Percentiles rank a stretch among this genome's conserved stretches.
Evolutionary conservation across 2,329 filamentous ascomycete species (phyloP).

Genomic region (Xylariaceae sp.): DNA sequence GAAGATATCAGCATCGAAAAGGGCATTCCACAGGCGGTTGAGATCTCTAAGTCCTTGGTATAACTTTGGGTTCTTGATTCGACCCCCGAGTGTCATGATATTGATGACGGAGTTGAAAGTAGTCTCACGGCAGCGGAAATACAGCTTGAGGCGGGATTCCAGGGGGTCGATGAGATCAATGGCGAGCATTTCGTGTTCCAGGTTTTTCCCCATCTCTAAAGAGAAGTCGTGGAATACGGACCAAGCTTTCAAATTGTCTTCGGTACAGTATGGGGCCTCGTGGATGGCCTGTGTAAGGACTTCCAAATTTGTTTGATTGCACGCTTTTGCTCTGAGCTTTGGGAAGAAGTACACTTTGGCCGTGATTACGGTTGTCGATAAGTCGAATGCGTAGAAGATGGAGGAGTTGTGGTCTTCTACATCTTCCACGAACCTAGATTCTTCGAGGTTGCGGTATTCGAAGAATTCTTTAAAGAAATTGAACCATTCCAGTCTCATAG

Average conservation of each 20-base stretch:
- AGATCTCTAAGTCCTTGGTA: conserved; percentile 22
- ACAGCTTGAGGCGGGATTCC: conserved; percentile 42
- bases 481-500: conserved; percentile 24
- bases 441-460: not conserved
- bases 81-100: conserved; percentile 29
- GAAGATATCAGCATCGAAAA: conserved; percentile 21
- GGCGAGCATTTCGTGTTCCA: conserved; percentile 35
- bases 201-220: conserved; percentile 1
- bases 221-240: conserved; percentile 11
- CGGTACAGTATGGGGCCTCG: conserved; percentile 4
- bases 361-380: conserved; percentile 17
- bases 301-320: conserved; percentile 10
- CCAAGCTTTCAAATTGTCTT: conserved; percentile 15
- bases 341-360: conserved; percentile 36
- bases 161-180: conserved; percentile 36
- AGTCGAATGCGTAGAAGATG: conserved; percentile 34
- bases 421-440: conserved; percentile 2
- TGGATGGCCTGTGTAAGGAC: conserved; percentile 26
- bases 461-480: conserved; percentile 21
- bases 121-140: conserved; percentile 37
- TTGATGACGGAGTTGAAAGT: conserved; percentile 35
- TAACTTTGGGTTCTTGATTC: conserved; percentile 4
- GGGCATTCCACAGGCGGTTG: conserved; percentile 21
- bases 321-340: conserved; percentile 15
- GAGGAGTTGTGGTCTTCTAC: conserved; percentile 17